These are phyloP conservation scores for Ceraceosorus bombacis DNA, from an alignment of 1,284 basidiomycete genomes.

Conservation along the genomic window DNA sequence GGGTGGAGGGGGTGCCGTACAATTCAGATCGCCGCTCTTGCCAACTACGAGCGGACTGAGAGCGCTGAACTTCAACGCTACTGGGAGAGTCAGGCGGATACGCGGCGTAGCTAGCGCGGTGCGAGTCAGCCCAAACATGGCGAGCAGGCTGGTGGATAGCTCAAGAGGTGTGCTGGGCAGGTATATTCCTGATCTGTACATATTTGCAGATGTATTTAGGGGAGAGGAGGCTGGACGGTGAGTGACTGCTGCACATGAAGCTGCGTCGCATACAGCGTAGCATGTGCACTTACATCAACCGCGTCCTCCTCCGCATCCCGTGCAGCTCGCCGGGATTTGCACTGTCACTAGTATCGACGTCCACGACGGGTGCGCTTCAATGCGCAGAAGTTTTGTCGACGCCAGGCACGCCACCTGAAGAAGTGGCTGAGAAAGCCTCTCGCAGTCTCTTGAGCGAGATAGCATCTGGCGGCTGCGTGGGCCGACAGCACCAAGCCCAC, in stretches of 20 bases:
- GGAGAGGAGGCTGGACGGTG: slow-evolving; percentile 82
- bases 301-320: slow-evolving; percentile 1
- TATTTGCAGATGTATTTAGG: slow-evolving; percentile 97
- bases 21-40: slow-evolving; percentile 85
- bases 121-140: slow-evolving; percentile 92
- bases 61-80: slow-evolving; percentile 73
- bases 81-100: slow-evolving; percentile 85
- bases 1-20: slow-evolving; percentile 81
- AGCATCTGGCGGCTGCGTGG: slow-evolving; percentile 76
- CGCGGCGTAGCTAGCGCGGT: slow-evolving; percentile 69
- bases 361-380: slow-evolving; percentile 82
- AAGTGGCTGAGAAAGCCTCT: slow-evolving; percentile 74
- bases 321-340: slow-evolving; percentile 80
- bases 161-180: slow-evolving; percentile 84
- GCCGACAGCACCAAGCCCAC: slow-evolving; percentile 79
- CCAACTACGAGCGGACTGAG: slow-evolving; percentile 60
- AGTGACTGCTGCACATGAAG: slow-evolving; percentile 42
- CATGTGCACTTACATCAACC: neutral
- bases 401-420: slow-evolving; percentile 66
- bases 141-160: slow-evolving; percentile 93
- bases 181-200: slow-evolving; percentile 94
- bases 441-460: slow-evolving; percentile 72
- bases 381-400: slow-evolving; percentile 74
- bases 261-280: neutral
- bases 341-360: slow-evolving; percentile 78